Base-by-base conservation (phyloP, 441 rosid species). In the Brassica hybrid region DNA sequence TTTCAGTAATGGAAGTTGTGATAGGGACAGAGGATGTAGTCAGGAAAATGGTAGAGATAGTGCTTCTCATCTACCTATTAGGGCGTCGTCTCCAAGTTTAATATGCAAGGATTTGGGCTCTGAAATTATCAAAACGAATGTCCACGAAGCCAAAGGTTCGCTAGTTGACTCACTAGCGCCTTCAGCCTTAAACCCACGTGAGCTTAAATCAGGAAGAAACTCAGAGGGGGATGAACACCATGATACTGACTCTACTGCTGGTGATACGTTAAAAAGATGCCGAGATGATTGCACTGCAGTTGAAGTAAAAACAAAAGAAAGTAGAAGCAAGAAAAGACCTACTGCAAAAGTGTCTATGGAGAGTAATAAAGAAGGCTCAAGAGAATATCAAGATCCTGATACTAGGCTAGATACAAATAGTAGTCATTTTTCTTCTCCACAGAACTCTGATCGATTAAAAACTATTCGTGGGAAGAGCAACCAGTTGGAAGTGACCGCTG, bases 141-240 rank as follows among this genome's bases (percentile, higher is more conserved):
- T 85, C 78, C 85, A 79, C 52, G 96, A 88, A 73, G 81, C 77
- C 30, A 93, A 86, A 84, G 92, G 88, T 74, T 90, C 96, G 7
- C 92, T 97, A 6, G 96, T 87, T 67, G 95, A 90, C 81, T 86
- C 97, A 67, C 91, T 87, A 82, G 88, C 90, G 69, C 88, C 99
- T 76, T 91, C 96, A 54, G 94, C 90, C 34, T 43, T 84, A 73
- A 88, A 88, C 72, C 76, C 85, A 13, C 86, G 78, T 76, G 89
- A 88, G 78, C 81, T 79, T 84, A 72, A 77, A 21, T 78, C 85
- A 1, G 84, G 67, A 45, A 82, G 84, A 77, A 83, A 54, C 52
- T 56, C 72, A 63, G 76, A 48, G 68, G 87, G 84, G 76, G 87
- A 79, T 77, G 87, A 87, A 41, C 79, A 82, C 59, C 78, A 60